Base-by-base conservation (phyloP, 2,329 filamentous ascomycete genomes). In the Tolypocladium nubicola region DNA sequence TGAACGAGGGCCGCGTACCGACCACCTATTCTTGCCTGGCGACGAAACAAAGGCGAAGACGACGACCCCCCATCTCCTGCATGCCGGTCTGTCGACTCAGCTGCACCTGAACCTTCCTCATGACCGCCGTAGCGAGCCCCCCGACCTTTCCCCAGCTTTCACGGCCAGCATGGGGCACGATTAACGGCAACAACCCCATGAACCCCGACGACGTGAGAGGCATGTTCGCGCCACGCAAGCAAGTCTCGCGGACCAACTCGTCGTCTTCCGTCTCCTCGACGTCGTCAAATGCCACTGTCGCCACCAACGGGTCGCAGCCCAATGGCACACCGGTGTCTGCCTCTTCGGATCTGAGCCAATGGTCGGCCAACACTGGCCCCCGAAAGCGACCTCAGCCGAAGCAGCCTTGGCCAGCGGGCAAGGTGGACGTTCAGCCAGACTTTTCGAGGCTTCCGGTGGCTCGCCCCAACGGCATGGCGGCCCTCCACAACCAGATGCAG, bases 161-260 rank as follows among this genome's bases (percentile, higher is more conserved):
- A 68, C 79, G 83, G 72, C 78, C 82, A 78, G 78, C 76, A 85
- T 87, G 84, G 84, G 77, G 80, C 38, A 67, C 69, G 70, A 76
- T 81, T 82, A 84, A 79, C 74, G 77, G 78, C 65, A 73, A 75
- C 65, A 77, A 82, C 76, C 80, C 87, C 69, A 89, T 90, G 84
- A 89, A 88, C 75, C 76, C 86, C 71, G 90, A 96, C 76, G 90
- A 96, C 74, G 84, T 87, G 63, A 85, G 88, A 75, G 87, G 88
- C 72, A 92, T 96, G 83, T 90, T 95, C 72, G 87, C 89, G 81
- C 89, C 90, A 68, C 89, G 91, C 66, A 97, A 96, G 76, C 86
- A 82, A 69, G 80, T 90, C 60, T 89, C 93, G 71, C 86, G 93
- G 71, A 87, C 87, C 68, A 96, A 90, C 78, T 97, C 93, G 40